Evolutionary conservation across 1,284 basidiomycete species (phyloP), one percentile per base, ranked within the genome.

Genomic region (Malassezia restricta): DNA sequence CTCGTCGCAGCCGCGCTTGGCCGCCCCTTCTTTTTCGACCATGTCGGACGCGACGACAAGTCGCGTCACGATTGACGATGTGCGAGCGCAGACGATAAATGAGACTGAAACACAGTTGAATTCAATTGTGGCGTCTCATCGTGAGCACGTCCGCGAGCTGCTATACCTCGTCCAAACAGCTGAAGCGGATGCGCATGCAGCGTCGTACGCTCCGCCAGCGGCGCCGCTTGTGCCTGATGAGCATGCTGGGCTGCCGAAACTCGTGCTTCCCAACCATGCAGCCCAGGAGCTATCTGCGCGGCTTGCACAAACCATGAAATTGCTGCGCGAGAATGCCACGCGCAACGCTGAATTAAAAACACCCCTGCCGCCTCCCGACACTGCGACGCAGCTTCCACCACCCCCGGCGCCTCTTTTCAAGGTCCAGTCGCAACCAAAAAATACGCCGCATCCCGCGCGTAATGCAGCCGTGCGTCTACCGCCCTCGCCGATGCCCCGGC

Each of bases 61-160:
- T 28, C 42, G 43, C 11, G 32, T 45, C 5, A 55, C 47, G 29
- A 47, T 55, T 8, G 53, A 55, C 7, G 31, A 45, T 28, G 43
- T 49, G 28, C 47, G 47, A 28, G 39, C n/a, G 12, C 14, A 2
- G 8, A 35, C 20, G 20, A 33, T 43, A 7, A 14, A 14, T 4
- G 40, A 31, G 35, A 44, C 40, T 17, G 11, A 43, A 9, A 24
- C 28, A 0, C 33, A 35, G 5, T 35, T 12, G 11, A 35, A 15
- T 35, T 11, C 33, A 3, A 35, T 15, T 3, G 33, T 15, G 15
- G 33, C 33, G 11, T 35, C 33, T 2, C 33, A 35, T 15, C 11
- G 33, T 15, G 15, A 11, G 11, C 15, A 15, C 33, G 33, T 35
- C 11, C 33, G 33, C 11, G 43, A 37, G 15, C 24, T 55, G 17